Base-by-base conservation (phyloP, 2,329 filamentous ascomycete genomes). In the Diaporthe citri region DNA sequence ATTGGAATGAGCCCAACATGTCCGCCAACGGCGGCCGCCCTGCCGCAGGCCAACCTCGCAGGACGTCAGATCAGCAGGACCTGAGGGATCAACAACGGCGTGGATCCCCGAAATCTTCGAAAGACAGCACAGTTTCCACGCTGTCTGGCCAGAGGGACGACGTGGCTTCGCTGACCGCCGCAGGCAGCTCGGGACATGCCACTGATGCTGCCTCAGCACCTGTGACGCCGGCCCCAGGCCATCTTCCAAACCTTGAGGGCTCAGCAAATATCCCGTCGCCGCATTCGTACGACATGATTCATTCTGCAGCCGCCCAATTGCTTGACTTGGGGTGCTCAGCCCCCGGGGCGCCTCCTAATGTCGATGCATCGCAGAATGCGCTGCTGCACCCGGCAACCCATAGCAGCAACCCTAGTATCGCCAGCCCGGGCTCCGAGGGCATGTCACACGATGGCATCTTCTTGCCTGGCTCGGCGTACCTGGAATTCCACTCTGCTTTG, bases 251-350 rank as follows among this genome's bases (percentile, higher is more conserved):
- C 34, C n/a, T 41, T 10, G 48, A 41, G 31, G 20, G 64, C 46
- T 55, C 64, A 41, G 48, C 22, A 28, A 69, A 39, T 15, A 55
- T 55, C 34, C 22, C 55, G 15, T 69, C 64, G 13, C 64, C 64
- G 31, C 64, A 69, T 8, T 69, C 64, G 51, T 69, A 69, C 36
- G 64, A 69, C 25, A 69, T 69, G 64, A 55, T 69, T 12, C 64
- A 69, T 25, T 55, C 64, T 41, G 64, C 64, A 55, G 64, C 64
- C 12, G 34, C 64, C 12, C 64, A 69, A 17, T 12, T 69, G 64
- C 64, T 69, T 28, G 64, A 69, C 22, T 15, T 69, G 48, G 64
- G 64, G 4, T 69, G 64, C n/a, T 55, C 64, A 31, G 48, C 64
- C 48, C 48, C 64, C 22, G 64, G 34, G 15, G 48, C n/a, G 15